phyloP scores from a whole-genome alignment of 768 basidiomycete species.

The Cyclocybe aegerita region DNA sequence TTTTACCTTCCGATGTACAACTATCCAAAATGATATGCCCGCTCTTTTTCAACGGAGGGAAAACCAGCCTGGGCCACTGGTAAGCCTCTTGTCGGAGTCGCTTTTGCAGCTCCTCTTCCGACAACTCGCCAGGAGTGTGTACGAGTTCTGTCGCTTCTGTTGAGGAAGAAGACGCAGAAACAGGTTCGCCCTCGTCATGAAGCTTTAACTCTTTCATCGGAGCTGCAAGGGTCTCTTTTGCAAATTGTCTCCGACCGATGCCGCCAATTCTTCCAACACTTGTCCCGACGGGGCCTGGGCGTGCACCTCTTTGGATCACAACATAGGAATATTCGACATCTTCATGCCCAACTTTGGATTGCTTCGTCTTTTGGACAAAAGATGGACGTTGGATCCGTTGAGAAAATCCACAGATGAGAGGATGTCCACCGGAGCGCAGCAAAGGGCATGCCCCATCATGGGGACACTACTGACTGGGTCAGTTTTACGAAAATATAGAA shows the following conservation, averaged over 20 bases:
- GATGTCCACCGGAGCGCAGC: constrained; percentile 48
- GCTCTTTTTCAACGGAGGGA: constrained; percentile 88
- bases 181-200: constrained; percentile 28
- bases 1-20: constrained; percentile 78
- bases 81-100: constrained; percentile 74
- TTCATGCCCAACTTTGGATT: constrained; percentile 81
- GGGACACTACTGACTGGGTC: constrained; percentile 61
- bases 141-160: constrained; percentile 6
- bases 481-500: constrained; percentile 7
- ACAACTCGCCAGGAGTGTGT: constrained; percentile 5
- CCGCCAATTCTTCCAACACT: constrained; percentile 52
- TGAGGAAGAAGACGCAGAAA: constrained; percentile 5
- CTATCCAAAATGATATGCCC: constrained; percentile 92
- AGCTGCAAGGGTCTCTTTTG: constrained; percentile 27
- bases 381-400: constrained; percentile 86
- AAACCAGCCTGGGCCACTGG: constrained; percentile 87
- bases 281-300: constrained; percentile 47
- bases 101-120: constrained; percentile 42
- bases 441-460: constrained; percentile 88
- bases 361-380: constrained; percentile 87
- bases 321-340: constrained; percentile 90
- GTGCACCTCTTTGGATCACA: constrained; percentile 75
- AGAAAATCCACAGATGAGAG: constrained; percentile 76
- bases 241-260: constrained; percentile 46
- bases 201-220: constrained; percentile 42